phyloP scores from a whole-genome alignment of 495 filamentous ascomycete genomes.

The Neurospora africana region DNA sequence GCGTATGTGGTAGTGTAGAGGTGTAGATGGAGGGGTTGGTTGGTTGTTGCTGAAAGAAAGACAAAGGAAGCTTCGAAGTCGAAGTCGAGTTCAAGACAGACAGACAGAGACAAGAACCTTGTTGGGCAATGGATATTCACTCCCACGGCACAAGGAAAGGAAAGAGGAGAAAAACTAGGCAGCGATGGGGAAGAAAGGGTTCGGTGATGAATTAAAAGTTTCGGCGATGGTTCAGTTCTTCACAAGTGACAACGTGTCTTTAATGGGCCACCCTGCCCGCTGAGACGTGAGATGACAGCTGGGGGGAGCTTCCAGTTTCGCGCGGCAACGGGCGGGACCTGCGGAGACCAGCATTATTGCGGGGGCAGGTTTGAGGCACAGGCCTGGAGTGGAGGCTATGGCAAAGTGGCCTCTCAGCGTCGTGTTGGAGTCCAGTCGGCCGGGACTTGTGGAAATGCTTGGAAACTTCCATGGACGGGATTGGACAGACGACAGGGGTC shows the following conservation, averaged over 20 bases:
- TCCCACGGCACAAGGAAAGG: conserved; percentile 33
- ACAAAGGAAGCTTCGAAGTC: conserved; percentile 4
- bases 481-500: not conserved
- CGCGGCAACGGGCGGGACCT: conserved; percentile 9
- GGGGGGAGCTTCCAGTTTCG: not conserved
- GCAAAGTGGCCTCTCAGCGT: conserved; percentile 12
- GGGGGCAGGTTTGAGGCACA: conserved; percentile 10
- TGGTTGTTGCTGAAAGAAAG: conserved; percentile 6
- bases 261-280: conserved; percentile 7
- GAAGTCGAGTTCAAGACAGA: conserved; percentile 10
- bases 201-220: conserved; percentile 24
- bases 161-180: conserved; percentile 13
- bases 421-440: not conserved
- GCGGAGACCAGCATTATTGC: conserved; percentile 3
- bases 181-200: not conserved
- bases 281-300: conserved; percentile 9
- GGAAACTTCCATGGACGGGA: conserved; percentile 17
- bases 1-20: conserved; percentile 11
- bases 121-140: conserved; percentile 23
- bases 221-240: conserved; percentile 10
- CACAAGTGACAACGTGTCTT: conserved; percentile 26
- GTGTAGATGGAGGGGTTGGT: conserved; percentile 1
- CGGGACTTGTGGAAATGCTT: conserved; percentile 12
- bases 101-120: conserved; percentile 11
- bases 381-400: conserved; percentile 1